Conservation (phyloP, 176 grass and related monocot species). For the Saccharum spontaneum region DNA sequence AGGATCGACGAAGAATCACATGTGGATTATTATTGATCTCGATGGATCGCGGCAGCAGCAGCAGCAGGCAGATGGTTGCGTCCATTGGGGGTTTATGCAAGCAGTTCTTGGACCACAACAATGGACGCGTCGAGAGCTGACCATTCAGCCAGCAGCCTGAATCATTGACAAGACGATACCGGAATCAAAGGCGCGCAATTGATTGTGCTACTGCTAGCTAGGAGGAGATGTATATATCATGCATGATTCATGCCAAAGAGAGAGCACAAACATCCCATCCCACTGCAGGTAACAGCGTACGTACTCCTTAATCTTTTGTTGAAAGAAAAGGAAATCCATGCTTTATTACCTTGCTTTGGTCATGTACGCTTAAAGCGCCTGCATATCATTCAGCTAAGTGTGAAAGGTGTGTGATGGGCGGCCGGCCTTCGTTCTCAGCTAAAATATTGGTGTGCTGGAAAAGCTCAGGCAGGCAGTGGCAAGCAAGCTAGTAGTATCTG, state of each 20-base stretch:
- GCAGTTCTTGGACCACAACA: background rate
- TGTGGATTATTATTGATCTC: background rate
- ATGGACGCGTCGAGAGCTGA: background rate
- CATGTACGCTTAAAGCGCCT: background rate
- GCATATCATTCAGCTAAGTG: background rate
- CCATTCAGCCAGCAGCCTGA: background rate
- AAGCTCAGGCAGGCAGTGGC: slow-evolving; percentile 19
- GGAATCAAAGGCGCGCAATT: background rate
- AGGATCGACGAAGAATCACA: background rate
- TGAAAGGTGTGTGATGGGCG: slow-evolving; percentile 4
- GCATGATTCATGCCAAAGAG: background rate
- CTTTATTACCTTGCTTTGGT: slow-evolving; percentile 8
- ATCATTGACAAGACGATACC: slow-evolving; percentile 9
- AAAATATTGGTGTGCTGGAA: background rate
- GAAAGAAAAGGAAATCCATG: background rate
- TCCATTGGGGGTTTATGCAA: slow-evolving; percentile 22
- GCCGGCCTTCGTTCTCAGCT: background rate
- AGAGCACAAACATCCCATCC: background rate
- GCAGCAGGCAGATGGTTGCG: slow-evolving; percentile 6
- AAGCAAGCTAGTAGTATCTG: background rate
- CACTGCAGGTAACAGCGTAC: background rate
- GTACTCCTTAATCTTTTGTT: background rate
- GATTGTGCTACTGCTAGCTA: background rate
- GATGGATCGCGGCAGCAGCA: background rate
- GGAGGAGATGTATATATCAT: background rate